Evolutionary conservation across 305 asterid genomes (phyloP), one percentile per base, ranked within the genome.

Genomic region (Salvia sclarea): DNA sequence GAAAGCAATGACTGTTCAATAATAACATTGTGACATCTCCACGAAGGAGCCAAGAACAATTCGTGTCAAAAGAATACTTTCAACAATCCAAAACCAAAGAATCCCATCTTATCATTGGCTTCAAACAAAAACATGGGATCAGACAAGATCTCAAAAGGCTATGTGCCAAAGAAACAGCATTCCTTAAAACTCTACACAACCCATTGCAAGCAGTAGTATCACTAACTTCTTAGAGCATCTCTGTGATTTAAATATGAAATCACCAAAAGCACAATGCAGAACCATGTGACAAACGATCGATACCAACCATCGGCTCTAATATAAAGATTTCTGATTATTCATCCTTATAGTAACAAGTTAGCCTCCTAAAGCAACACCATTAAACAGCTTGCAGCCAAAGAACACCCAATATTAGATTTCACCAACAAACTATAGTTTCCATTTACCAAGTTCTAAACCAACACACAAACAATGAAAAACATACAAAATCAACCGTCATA

Each of bases 181-280:
- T 59, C 14, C 31, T 35, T 35, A 14, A 17, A 8, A 57, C 70
- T 40, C 41, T 45, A 45, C 6, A 48, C 30, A 62, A 62, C 20
- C 30, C 2, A 41, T 57, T 18, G 60, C 45, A 67, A 43, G 68
- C 69, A 64, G 55, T n/a, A 52, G 1, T 48, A 54, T 49, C 1
- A 48, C 16, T 69, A 59, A 59, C 45, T 50, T 38, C 25, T 24
- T 2, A 37, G 41, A 37, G 41, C 9, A 28, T 28, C 33, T 28
- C 33, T 4, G 33, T 28, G 9, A 37, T 37, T 37, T 37, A 37
- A 3, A 37, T 37, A 35, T 14, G 54, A 60, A 37, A 37, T 37
- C 41, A 37, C 41, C 41, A 37, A 37, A 37, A 37, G 41, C 41
- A 8, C 41, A 3, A 37, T 37, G 41, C 41, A 8, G 41, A 37